A percentile compares a stretch with the other conserved stretches of the same genome.
phyloP scores from a whole-genome alignment of 179 eudicot species.

The Camellia oleifera region DNA sequence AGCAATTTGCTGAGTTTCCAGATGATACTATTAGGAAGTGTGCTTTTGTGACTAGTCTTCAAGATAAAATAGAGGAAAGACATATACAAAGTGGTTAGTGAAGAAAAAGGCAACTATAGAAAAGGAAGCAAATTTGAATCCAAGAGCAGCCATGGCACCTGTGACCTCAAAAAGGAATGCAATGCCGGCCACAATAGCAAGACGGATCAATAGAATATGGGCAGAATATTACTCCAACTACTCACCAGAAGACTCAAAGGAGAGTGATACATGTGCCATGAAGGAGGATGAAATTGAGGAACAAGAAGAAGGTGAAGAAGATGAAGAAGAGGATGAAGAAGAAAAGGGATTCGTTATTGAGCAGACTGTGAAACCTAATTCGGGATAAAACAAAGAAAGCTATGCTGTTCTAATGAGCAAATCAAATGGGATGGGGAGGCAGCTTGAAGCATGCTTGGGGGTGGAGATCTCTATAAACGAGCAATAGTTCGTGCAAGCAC shows the following conservation, averaged over 20 bases:
- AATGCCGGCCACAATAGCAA: constrained; percentile 95
- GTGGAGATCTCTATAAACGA: too few relatives aligned
- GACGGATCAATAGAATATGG: constrained; percentile 88
- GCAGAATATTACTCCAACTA: constrained; percentile 82
- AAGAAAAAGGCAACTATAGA: constrained; percentile 52
- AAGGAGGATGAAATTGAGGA: constrained; percentile 60
- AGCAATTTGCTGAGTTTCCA: constrained; percentile 88
- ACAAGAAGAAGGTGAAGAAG: constrained; percentile 56
- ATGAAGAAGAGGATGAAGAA: constrained; percentile 51
- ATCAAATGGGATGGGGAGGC: too few relatives aligned
- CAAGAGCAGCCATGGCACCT: constrained; percentile 70
- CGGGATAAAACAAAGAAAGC: too few relatives aligned
- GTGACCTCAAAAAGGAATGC: constrained; percentile 53
- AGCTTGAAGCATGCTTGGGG: too few relatives aligned
- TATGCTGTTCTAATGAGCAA: too few relatives aligned
- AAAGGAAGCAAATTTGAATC: constrained; percentile 71
- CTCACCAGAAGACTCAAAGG: constrained; percentile 63
- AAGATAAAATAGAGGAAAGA: constrained; percentile 64
- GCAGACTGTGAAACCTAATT: too few relatives aligned
- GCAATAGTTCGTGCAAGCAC: too few relatives aligned
- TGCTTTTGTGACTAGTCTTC: constrained; percentile 73
- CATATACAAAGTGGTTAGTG: constrained; percentile 89
- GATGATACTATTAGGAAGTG: constrained; percentile 61
- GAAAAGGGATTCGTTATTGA: constrained; percentile 6
- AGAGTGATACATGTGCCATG: constrained; percentile 30